Conservation (phyloP, 2,329 filamentous ascomycete genomes). For the Ascochyta koolunga region DNA sequence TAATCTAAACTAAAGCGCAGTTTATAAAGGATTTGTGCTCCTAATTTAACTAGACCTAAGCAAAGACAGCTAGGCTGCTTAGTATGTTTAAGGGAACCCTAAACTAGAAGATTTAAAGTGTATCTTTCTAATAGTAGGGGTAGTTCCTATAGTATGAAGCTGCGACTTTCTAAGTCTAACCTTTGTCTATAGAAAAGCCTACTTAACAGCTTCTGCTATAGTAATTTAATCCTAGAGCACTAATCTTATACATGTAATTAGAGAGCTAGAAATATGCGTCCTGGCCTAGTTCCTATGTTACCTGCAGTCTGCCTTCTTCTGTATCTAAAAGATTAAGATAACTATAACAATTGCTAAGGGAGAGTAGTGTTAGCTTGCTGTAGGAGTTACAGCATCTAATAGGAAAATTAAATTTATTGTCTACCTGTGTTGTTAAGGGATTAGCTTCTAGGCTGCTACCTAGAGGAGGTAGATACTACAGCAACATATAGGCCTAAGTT, state of each 20-base stretch:
- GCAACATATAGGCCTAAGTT: too few species aligned
- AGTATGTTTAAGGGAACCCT: conserved; percentile 49
- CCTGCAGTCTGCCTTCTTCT: conserved; percentile 42
- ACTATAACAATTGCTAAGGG: conserved; percentile 40
- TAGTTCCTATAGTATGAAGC: conserved; percentile 53
- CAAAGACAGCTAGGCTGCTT: conserved; percentile 47
- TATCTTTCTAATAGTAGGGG: conserved; percentile 46
- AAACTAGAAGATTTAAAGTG: conserved; percentile 50
- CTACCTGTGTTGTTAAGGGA: too few species aligned
- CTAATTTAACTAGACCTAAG: conserved; percentile 49
- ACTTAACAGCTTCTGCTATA: conserved; percentile 53
- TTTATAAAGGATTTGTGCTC: conserved; percentile 48
- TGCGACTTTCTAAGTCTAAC: conserved; percentile 51
- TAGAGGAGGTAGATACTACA: too few species aligned
- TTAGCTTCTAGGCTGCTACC: too few species aligned
- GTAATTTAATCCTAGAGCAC: conserved; percentile 45
- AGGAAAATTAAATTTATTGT: too few species aligned
- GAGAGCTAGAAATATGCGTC: conserved; percentile 37
- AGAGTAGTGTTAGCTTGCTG: too few species aligned
- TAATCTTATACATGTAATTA: conserved; percentile 17
- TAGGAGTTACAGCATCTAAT: too few species aligned
- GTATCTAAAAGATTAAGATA: conserved; percentile 50
- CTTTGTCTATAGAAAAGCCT: conserved; percentile 50
- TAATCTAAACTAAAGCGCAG: conserved; percentile 52
- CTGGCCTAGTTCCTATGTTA: conserved; percentile 41